Base-by-base conservation (phyloP, 768 basidiomycete species). In the Roridomyces roridus region DNA sequence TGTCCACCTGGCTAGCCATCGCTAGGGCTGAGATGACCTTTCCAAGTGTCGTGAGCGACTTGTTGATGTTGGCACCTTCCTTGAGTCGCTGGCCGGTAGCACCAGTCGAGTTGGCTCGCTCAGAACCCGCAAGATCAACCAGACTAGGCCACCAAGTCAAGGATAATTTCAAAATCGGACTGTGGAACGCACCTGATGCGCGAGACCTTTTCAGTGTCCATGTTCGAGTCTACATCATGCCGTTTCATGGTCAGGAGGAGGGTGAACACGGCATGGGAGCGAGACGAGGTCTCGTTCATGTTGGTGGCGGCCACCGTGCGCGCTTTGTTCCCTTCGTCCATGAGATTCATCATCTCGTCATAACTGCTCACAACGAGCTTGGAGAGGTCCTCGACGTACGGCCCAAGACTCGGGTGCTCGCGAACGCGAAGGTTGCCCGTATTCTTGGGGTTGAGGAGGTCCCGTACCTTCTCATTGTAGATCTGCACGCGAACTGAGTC, bases 301-400 rank as follows among this genome's bases (percentile, higher is more conserved):
- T 97, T 95, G 20, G 97, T 99, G 23, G 97, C 96, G 20, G 97
- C 97, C 21, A 99, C 96, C 14, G 97, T 98, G 46, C 97, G 82
- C 47, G 97, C 96, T 78, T 98, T 98, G 74, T 98, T 99, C 35
- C 96, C 96, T 72, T 99, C 96, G 77, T 99, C 96, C 96, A 98
- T 98, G 69, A 99, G 88, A 6, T 89, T 94, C 91, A 97, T 96
- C 91, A 99, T 97, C 71, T 97, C 96, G 26, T 91, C 85, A 70
- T 96, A 98, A 71, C 81, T 90, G 68, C 84, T 88, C 41, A 98
- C 97, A 25, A 89, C 89, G 51, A 98, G 85, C 74, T 94, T 94
- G 67, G 93, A 94, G 54, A 99, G 80, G 77, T 96, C 94, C 75
- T 99, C 97, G 47, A 99, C 97, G 71, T 99, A 99, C n/a, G 97